A percentile compares a stretch with the other conserved stretches of the same genome.
Conservation (phyloP, 768 basidiomycete species). For the Phanerodontia chrysosporium region DNA sequence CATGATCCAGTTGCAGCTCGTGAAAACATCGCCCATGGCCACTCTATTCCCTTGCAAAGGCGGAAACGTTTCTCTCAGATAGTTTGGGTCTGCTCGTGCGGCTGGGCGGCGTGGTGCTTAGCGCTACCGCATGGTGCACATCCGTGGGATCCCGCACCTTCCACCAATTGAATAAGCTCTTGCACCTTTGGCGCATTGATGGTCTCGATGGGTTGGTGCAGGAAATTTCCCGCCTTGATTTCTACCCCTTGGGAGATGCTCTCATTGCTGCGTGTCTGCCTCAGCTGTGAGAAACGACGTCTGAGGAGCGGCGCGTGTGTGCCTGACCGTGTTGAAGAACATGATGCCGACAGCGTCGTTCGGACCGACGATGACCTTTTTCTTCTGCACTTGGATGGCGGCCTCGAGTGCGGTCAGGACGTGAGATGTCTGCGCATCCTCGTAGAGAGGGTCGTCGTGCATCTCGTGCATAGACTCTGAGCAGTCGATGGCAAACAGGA, state of each 20-base stretch:
- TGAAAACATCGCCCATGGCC: slow-evolving; percentile 87
- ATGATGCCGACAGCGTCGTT: slow-evolving; percentile 88
- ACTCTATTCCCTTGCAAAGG: slow-evolving; percentile 54
- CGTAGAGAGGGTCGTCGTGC: slow-evolving; percentile 58
- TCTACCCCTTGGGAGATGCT: slow-evolving; percentile 41
- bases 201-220: slow-evolving; percentile 73
- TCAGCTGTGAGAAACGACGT: not conserved
- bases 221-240: slow-evolving; percentile 64
- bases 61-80: slow-evolving; percentile 57
- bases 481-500: slow-evolving; percentile 95
- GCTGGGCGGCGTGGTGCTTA: slow-evolving; percentile 36
- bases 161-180: slow-evolving; percentile 70
- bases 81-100: slow-evolving; percentile 57
- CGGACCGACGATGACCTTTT: slow-evolving; percentile 84
- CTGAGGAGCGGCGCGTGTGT: not conserved
- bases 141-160: slow-evolving; percentile 46
- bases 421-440: slow-evolving; percentile 69
- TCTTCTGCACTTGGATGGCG: slow-evolving; percentile 84
- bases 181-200: slow-evolving; percentile 82
- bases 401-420: slow-evolving; percentile 76
- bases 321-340: slow-evolving; percentile 86
- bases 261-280: slow-evolving; percentile 32
- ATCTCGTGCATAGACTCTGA: slow-evolving; percentile 84
- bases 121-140: not conserved
- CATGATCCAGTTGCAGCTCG: slow-evolving; percentile 84